Base-by-base conservation (phyloP, 2,329 filamentous ascomycete species). In the Fusarium tricinctum region DNA sequence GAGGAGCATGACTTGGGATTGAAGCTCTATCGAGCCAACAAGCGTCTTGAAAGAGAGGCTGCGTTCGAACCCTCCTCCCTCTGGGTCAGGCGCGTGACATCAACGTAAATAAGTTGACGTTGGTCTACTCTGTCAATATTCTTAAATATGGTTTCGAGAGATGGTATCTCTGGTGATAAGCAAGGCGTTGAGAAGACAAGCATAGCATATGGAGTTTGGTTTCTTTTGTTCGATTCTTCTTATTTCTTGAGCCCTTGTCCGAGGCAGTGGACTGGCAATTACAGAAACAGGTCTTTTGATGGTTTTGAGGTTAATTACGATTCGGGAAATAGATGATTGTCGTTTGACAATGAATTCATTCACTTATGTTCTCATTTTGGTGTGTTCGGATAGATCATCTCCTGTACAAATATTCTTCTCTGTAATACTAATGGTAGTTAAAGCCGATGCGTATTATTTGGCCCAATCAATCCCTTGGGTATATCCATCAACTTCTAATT, bases 1-100 rank as follows among this genome's bases (percentile, higher is more conserved):
- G 89, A 95, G 77, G 91, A 94, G 78, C 91, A 95, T 74, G 92
- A 96, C 57, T 80, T 94, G 42, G 92, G 92, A 2, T 80, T 96
- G 73, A 90, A 89, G 77, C 82, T 96, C 55, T 88, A 92, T 76
- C 83, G 91, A 22, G 90, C 91, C 12, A 91, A 92, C 79, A 94
- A 93, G 81, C 86, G 92, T 47, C 84, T 89, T 71, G 91, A 94
- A 72, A 86, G 90, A 67, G 86, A 91, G 52, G 85, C 84, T 4
- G 83, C 84, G 33, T 91, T 84, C 72, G 89, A 92, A 73, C 88
- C 87, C 13, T 90, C 89, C 1, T 87, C 87, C 30, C 79, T 97
- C 12, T 97, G 93, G 93, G 91, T 97, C 49, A 86, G 90, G 73
- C 85, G 93, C 67, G 90, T 94, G 63, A 94, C 92, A 20, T 87